Evolutionary conservation across 768 basidiomycete species (phyloP).

Genomic region (Macrolepiota dolichaula): DNA sequence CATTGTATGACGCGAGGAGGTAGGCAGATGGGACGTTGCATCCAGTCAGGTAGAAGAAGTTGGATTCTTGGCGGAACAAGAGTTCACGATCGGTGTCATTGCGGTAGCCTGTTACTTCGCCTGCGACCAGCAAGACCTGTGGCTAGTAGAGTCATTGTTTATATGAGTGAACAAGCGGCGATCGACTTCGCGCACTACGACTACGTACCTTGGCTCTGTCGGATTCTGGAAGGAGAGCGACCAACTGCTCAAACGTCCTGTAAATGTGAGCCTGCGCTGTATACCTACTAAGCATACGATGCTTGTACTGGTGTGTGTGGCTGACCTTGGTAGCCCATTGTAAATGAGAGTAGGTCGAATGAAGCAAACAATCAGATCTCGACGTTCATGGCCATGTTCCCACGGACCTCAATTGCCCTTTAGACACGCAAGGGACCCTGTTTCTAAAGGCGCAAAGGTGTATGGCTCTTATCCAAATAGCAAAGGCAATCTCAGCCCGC

Average conservation of each 20-base stretch:
- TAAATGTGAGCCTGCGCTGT: constrained; percentile 10
- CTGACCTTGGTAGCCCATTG: constrained; percentile 9
- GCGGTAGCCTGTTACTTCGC: constrained; percentile 58
- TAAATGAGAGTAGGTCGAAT: background rate
- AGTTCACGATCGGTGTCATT: constrained; percentile 88
- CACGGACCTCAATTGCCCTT: no score
- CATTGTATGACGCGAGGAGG: constrained; percentile 55
- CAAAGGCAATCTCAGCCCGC: no score
- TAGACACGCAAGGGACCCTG: no score
- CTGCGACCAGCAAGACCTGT: constrained; percentile 67
- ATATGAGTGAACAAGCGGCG: background rate
- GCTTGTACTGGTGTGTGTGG: no score
- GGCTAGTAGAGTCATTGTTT: constrained; percentile 36
- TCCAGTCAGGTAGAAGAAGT: constrained; percentile 86
- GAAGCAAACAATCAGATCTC: background rate
- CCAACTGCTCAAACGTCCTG: constrained; percentile 13
- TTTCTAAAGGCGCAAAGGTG: no score
- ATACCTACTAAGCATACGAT: background rate
- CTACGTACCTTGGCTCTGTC: constrained; percentile 12
- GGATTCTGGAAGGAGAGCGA: constrained; percentile 11
- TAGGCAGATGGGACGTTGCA: constrained; percentile 72
- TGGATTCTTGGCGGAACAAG: constrained; percentile 68
- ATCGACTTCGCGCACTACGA: background rate
- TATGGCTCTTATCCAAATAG: no score
- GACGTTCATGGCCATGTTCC: no score